phyloP scores from a whole-genome alignment of 176 grass and related monocot genomes.

The Raddia distichophylla region DNA sequence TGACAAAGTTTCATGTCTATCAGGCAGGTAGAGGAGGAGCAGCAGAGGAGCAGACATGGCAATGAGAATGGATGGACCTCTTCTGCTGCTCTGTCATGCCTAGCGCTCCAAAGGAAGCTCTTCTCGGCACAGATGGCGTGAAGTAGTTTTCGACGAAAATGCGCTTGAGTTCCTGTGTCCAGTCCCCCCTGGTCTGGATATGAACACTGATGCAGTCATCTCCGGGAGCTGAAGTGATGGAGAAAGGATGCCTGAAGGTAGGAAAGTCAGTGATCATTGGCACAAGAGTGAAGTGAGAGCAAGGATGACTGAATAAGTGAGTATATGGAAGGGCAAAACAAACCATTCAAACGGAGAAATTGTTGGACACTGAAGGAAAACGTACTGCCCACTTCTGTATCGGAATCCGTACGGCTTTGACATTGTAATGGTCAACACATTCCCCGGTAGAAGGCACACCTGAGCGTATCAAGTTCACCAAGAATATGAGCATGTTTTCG shows the following conservation, averaged over 20 bases:
- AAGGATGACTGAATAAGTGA: neutral
- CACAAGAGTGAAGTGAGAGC: neutral
- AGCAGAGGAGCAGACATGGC: neutral
- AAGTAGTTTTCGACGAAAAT: slow-evolving; percentile 80
- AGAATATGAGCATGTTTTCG: neutral
- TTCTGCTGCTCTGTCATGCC: slow-evolving; percentile 55
- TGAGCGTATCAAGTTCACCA: slow-evolving; percentile 32
- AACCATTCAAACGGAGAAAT: slow-evolving; percentile 96
- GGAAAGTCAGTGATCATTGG: neutral
- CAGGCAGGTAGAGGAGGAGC: neutral
- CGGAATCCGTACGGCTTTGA: slow-evolving; percentile 89
- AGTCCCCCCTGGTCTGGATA: slow-evolving; percentile 71
- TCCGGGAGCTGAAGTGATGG: slow-evolving; percentile 87
- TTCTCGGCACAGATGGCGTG: slow-evolving; percentile 47
- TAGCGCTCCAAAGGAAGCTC: slow-evolving; percentile 55
- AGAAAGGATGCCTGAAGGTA: slow-evolving; percentile 75
- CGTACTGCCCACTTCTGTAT: slow-evolving; percentile 91
- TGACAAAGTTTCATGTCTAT: neutral
- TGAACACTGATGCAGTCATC: slow-evolving; percentile 84
- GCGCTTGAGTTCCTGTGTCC: slow-evolving; percentile 76
- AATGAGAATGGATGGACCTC: slow-evolving; percentile 43
- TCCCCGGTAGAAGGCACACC: slow-evolving; percentile 87
- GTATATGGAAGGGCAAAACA: neutral
- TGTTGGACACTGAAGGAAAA: slow-evolving; percentile 84
- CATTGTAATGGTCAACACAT: slow-evolving; percentile 88